Conservation (phyloP, 2,329 filamentous ascomycete species). For the Fusarium haematococcum region DNA sequence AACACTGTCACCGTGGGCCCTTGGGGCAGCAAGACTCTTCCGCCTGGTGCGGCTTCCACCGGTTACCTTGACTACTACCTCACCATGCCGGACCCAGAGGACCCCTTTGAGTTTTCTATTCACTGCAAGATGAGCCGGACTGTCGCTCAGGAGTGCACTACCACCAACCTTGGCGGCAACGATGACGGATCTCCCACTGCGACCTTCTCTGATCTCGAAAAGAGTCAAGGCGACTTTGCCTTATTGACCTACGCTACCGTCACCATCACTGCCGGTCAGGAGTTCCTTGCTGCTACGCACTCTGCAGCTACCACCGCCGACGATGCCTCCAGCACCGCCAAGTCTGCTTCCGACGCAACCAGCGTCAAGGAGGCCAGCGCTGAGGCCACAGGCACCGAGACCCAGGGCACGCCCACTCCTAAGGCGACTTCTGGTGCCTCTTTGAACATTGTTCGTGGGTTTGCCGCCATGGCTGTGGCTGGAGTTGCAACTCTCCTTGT, state of each 20-base stretch:
- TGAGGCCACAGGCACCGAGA: neutral
- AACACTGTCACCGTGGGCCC: slow-evolving; percentile 13
- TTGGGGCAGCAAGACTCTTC: slow-evolving; percentile 24
- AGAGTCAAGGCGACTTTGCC: neutral
- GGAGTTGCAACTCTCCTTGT: neutral
- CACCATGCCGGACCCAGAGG: neutral
- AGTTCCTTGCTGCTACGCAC: slow-evolving; percentile 7
- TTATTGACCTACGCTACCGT: neutral
- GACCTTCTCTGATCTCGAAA: neutral
- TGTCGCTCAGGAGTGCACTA: neutral
- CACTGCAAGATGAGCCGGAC: slow-evolving; percentile 14
- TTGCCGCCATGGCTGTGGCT: slow-evolving; percentile 8
- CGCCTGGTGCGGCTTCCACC: slow-evolving; percentile 10
- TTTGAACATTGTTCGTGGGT: neutral
- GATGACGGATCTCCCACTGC: slow-evolving; percentile 1
- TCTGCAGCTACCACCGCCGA: neutral
- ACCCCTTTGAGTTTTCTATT: neutral
- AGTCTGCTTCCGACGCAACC: neutral
- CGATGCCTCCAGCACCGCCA: neutral
- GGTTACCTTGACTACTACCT: slow-evolving; percentile 13
- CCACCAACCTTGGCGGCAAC: slow-evolving; percentile 7
- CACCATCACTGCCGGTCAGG: slow-evolving; percentile 22
- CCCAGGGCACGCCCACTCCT: neutral
- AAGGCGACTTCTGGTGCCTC: slow-evolving; percentile 6
- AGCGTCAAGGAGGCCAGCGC: neutral